phyloP scores from a whole-genome alignment of 1,284 basidiomycete species.

The Chondrostereum purpureum region DNA sequence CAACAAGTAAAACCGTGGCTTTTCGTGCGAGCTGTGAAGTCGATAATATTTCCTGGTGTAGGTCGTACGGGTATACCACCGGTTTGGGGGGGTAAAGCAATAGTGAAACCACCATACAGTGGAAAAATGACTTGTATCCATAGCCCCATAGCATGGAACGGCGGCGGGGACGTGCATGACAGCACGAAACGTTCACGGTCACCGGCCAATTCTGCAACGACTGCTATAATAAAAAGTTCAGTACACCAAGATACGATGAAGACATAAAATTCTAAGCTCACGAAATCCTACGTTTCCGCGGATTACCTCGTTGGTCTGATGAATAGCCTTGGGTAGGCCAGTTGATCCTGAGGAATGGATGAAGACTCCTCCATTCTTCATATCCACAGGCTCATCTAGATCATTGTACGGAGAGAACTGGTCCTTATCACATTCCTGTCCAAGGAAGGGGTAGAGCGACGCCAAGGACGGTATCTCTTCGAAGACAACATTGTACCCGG shows the following conservation, averaged over 20 bases:
- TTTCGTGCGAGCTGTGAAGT: slow-evolving; percentile 21
- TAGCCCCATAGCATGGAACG: slow-evolving; percentile 28
- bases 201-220: too few relatives aligned
- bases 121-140: slow-evolving; percentile 20
- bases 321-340: slow-evolving; percentile 24
- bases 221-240: too few relatives aligned
- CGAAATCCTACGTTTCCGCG: slow-evolving; percentile 21
- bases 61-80: slow-evolving; percentile 24
- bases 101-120: slow-evolving; percentile 22
- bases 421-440: slow-evolving; percentile 14
- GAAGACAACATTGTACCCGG: slow-evolving; percentile 19
- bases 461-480: slow-evolving; percentile 24
- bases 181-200: slow-evolving; percentile 12
- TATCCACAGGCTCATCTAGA: background rate
- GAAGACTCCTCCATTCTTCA: slow-evolving; percentile 15
- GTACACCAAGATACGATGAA: too few relatives aligned
- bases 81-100: too few relatives aligned
- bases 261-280: too few relatives aligned
- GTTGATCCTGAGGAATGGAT: slow-evolving; percentile 24
- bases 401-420: slow-evolving; percentile 21
- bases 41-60: slow-evolving; percentile 25
- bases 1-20: slow-evolving; percentile 23
- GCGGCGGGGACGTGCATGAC: slow-evolving; percentile 22
- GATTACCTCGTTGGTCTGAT: slow-evolving; percentile 13
- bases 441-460: slow-evolving; percentile 25